Evolutionary conservation across 805 yeast genomes (phyloP).

Genomic region (Kodamaea neixiangensis): DNA sequence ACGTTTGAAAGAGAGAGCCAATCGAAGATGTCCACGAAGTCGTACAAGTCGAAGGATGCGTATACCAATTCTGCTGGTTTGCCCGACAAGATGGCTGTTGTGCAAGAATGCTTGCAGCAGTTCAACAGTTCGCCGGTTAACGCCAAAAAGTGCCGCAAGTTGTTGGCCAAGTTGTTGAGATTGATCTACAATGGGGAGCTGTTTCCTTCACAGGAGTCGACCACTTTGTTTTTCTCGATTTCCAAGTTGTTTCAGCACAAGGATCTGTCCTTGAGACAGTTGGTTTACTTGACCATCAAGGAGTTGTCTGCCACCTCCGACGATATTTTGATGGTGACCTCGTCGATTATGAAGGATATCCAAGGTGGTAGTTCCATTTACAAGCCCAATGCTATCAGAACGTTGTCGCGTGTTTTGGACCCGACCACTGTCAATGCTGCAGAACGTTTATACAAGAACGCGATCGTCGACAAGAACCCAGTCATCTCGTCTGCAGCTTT

Average conservation of each 20-base stretch:
- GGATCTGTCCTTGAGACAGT: slow-evolving; percentile 83
- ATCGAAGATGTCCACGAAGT: slow-evolving; percentile 68
- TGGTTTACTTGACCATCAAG: slow-evolving; percentile 91
- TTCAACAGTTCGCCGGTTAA: slow-evolving; percentile 91
- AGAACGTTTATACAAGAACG: slow-evolving; percentile 88
- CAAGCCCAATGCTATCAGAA: slow-evolving; percentile 93
- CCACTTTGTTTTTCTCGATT: slow-evolving; percentile 88
- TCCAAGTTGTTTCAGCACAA: slow-evolving; percentile 94
- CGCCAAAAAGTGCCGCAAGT: slow-evolving; percentile 79
- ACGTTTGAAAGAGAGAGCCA: not conserved
- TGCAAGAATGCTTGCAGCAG: slow-evolving; percentile 90
- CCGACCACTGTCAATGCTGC: slow-evolving; percentile 88
- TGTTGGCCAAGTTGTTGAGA: slow-evolving; percentile 81
- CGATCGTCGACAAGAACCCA: slow-evolving; percentile 89
- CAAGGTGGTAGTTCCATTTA: slow-evolving; percentile 84
- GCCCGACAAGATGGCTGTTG: slow-evolving; percentile 96
- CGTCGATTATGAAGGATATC: slow-evolving; percentile 96
- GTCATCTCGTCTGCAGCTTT: slow-evolving; percentile 91
- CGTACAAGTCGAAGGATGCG: slow-evolving; percentile 84
- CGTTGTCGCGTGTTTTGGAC: slow-evolving; percentile 87
- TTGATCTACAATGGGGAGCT: slow-evolving; percentile 83
- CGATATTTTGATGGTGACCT: slow-evolving; percentile 95
- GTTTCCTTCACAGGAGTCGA: slow-evolving; percentile 87
- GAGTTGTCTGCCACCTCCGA: slow-evolving; percentile 83
- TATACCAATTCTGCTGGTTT: slow-evolving; percentile 50